A percentile compares a stretch with the other conserved stretches of the same genome.
These are phyloP conservation scores for Tricholoma matsutake DNA, from an alignment of 768 basidiomycete species.

Conservation along the genomic window DNA sequence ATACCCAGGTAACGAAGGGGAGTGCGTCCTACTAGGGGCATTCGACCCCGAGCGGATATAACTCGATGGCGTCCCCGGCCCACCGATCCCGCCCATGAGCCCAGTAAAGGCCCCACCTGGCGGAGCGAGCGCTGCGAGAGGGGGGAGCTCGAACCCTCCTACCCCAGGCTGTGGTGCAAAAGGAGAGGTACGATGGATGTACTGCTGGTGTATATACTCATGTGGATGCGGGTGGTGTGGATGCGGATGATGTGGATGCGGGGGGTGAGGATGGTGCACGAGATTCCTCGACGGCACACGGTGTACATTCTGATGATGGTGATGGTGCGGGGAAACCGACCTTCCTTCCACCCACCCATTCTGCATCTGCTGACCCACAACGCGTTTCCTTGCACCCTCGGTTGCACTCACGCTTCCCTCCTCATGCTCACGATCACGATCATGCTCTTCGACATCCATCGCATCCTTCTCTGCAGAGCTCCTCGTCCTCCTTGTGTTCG, in stretches of 20 bases:
- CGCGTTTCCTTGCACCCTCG: slow-evolving; percentile 14
- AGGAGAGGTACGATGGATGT: slow-evolving; percentile 10
- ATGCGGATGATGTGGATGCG: slow-evolving; percentile 1
- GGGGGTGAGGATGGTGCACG: slow-evolving; percentile 5
- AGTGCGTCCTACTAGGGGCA: slow-evolving; percentile 72
- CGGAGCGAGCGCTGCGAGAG: slow-evolving; percentile 39
- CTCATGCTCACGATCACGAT: not conserved
- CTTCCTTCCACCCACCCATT: slow-evolving; percentile 17
- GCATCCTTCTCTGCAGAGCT: slow-evolving; percentile 12
- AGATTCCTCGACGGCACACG: slow-evolving; percentile 8
- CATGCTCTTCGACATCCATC: slow-evolving; percentile 8
- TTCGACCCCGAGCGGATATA: slow-evolving; percentile 64
- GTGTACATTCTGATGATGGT: slow-evolving; percentile 15
- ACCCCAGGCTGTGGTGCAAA: slow-evolving; percentile 5
- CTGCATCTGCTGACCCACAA: not conserved
- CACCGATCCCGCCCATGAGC: slow-evolving; percentile 27
- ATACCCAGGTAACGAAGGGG: slow-evolving; percentile 47
- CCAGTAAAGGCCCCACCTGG: slow-evolving; percentile 11
- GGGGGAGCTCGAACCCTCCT: slow-evolving; percentile 59
- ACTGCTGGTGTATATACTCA: slow-evolving; percentile 9
- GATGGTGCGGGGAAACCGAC: slow-evolving; percentile 5
- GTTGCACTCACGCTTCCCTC: slow-evolving; percentile 15
- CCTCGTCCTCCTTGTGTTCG: slow-evolving; percentile 37
- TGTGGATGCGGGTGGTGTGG: slow-evolving; percentile 5
- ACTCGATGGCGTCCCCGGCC: slow-evolving; percentile 41